Conservation (phyloP, 768 basidiomycete species). For the Leccinum subgranulosum region DNA sequence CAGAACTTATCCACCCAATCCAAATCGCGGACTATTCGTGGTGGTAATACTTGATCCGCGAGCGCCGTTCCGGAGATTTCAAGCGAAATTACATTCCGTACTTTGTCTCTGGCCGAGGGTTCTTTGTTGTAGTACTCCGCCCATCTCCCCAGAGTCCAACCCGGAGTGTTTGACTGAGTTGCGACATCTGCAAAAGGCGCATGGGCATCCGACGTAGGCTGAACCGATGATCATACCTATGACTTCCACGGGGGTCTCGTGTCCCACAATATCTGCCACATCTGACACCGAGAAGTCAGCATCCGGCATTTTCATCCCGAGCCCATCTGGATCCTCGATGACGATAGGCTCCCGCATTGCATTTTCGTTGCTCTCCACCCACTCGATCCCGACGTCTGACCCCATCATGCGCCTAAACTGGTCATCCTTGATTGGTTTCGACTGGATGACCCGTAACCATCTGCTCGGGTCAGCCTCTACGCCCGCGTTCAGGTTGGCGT, state of each 20-base stretch:
- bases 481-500: constrained; percentile 70
- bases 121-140: constrained; percentile 79
- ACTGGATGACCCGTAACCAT: constrained; percentile 69
- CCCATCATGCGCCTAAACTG: constrained; percentile 69
- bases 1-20: constrained; percentile 98
- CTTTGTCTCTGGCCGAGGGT: constrained; percentile 70
- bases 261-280: constrained; percentile 77
- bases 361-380: constrained; percentile 68
- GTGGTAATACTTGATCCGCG: constrained; percentile 76
- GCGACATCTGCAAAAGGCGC: constrained; percentile 62
- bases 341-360: constrained; percentile 85
- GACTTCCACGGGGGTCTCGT: constrained; percentile 80
- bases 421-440: constrained; percentile 59
- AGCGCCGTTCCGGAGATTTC: constrained; percentile 88
- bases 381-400: constrained; percentile 61
- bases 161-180: constrained; percentile 77
- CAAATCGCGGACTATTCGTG: constrained; percentile 78
- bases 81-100: constrained; percentile 92
- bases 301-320: constrained; percentile 90
- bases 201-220: constrained; percentile 3
- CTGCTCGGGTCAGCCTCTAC: constrained; percentile 56
- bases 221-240: constrained; percentile 57
- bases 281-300: constrained; percentile 70
- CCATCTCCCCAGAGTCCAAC: constrained; percentile 92
- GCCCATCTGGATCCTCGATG: constrained; percentile 69